Percentiles rank a stretch among this genome's conserved stretches.
Conservation (phyloP, 2,329 filamentous ascomycete species). For the Xylaria arbuscula region DNA sequence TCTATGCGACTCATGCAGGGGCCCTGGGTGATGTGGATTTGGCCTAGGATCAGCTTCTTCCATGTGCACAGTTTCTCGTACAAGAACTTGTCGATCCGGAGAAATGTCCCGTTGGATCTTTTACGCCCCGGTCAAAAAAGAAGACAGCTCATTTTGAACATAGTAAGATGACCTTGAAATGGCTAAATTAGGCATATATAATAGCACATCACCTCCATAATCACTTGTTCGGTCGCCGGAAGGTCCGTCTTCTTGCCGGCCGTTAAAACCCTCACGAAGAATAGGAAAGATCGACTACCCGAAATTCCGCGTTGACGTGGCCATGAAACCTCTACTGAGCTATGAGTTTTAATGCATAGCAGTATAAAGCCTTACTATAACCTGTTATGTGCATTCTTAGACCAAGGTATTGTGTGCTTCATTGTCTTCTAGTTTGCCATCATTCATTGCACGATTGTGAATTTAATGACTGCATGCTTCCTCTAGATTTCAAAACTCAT, state of each 20-base stretch:
- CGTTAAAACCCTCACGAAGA: background rate
- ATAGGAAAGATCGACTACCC: slow-evolving; percentile 17
- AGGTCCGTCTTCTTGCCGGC: slow-evolving; percentile 19
- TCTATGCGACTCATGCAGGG: too few relatives aligned
- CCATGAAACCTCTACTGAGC: background rate
- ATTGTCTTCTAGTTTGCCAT: background rate
- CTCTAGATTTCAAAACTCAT: background rate
- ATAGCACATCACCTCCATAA: slow-evolving; percentile 22
- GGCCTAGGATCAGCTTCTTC: background rate
- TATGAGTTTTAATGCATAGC: background rate
- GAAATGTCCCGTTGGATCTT: slow-evolving; percentile 7
- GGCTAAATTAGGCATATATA: slow-evolving; percentile 25
- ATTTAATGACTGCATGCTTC: background rate
- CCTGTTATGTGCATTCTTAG: background rate
- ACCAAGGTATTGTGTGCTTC: background rate
- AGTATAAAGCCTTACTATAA: slow-evolving; percentile 16
- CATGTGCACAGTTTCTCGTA: slow-evolving; percentile 10
- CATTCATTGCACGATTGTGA: background rate
- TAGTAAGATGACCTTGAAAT: background rate
- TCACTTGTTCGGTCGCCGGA: background rate
- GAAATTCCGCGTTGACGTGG: slow-evolving; percentile 22
- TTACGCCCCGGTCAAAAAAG: background rate
- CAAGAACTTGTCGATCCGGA: slow-evolving; percentile 32
- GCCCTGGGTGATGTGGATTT: background rate
- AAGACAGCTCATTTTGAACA: background rate